Conservation (phyloP, 805 yeast genomes). For the Kodamaea sagamina region DNA sequence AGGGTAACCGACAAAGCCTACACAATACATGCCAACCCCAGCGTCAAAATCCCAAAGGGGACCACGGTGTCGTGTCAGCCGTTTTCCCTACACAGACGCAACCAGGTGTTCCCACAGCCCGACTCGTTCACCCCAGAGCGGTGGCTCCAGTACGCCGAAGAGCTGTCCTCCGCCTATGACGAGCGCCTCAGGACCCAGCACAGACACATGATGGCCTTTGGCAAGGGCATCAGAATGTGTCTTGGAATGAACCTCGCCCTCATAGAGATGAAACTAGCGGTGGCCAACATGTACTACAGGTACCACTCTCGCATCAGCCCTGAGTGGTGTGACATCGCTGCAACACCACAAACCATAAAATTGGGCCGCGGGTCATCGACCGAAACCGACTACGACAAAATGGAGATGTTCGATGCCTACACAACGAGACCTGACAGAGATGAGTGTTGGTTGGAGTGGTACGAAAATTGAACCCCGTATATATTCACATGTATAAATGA, state of each 20-base stretch:
- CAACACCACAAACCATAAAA: constrained; percentile 14
- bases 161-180: constrained; percentile 31
- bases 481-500: no score
- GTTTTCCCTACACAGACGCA: constrained; percentile 59
- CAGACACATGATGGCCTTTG: constrained; percentile 64
- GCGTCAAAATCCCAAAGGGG: constrained; percentile 46
- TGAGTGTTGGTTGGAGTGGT: constrained; percentile 53
- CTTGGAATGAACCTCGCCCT: constrained; percentile 69
- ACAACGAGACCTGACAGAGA: constrained; percentile 54
- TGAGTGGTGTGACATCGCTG: constrained; percentile 45
- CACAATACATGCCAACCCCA: constrained; percentile 13
- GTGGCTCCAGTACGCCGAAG: constrained; percentile 51
- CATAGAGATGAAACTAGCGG: constrained; percentile 61
- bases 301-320: constrained; percentile 40
- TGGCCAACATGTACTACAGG: constrained; percentile 56
- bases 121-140: constrained; percentile 58
- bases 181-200: constrained; percentile 47
- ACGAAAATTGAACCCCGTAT: constrained; percentile 11
- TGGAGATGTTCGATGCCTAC: constrained; percentile 59
- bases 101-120: constrained; percentile 52
- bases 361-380: constrained; percentile 22
- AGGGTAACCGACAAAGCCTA: constrained; percentile 43
- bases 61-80: constrained; percentile 67
- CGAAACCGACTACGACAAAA: constrained; percentile 43
- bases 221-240: constrained; percentile 75